These are phyloP conservation scores for Scopulariopsis brevicaulis DNA, from an alignment of 2,329 filamentous ascomycete species.

Conservation along the genomic window DNA sequence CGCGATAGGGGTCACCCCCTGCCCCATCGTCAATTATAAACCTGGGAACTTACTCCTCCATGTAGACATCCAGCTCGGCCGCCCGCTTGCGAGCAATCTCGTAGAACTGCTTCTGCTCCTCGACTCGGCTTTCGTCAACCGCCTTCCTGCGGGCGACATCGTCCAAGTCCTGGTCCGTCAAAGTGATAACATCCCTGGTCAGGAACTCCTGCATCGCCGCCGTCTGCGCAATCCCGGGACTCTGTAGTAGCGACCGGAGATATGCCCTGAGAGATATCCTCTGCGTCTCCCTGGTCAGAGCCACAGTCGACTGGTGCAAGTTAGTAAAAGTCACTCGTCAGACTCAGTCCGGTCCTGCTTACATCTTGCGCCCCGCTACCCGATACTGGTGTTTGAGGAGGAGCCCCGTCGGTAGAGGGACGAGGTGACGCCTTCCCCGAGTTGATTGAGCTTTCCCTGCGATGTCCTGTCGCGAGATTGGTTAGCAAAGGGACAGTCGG, in stretches of 20 bases:
- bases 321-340: not conserved
- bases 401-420: constrained; percentile 7
- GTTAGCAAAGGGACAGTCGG: not conserved
- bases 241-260: constrained; percentile 74
- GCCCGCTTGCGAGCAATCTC: constrained; percentile 87
- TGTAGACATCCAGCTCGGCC: constrained; percentile 89
- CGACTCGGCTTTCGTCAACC: constrained; percentile 77
- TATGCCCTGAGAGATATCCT: constrained; percentile 86
- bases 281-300: constrained; percentile 75
- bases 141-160: constrained; percentile 72
- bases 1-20: not conserved
- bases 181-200: constrained; percentile 55
- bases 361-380: not conserved
- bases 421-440: constrained; percentile 8
- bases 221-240: constrained; percentile 72
- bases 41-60: constrained; percentile 63
- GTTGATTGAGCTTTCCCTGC: constrained; percentile 11
- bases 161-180: constrained; percentile 70
- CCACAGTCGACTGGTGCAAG: constrained; percentile 3
- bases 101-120: constrained; percentile 90
- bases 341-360: not conserved
- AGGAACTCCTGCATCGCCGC: constrained; percentile 80
- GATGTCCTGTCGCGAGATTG: constrained; percentile 10
- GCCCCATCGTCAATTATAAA: not conserved
- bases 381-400: constrained; percentile 1